Evolutionary conservation across 768 basidiomycete species (phyloP).

Genomic region (Pleurotus platypus): DNA sequence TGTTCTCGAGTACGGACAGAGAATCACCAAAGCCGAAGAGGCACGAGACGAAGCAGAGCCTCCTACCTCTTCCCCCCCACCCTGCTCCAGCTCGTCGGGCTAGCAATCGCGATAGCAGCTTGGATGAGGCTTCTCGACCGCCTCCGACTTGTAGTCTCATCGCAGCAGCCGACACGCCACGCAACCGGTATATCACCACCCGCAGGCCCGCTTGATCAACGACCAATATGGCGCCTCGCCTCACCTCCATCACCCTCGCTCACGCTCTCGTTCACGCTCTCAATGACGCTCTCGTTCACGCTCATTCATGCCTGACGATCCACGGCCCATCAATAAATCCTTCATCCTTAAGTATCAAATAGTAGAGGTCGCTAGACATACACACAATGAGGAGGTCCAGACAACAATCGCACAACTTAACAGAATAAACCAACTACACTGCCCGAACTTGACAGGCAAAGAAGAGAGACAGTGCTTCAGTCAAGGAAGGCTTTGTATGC

Average conservation of each 20-base stretch:
- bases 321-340: too few species aligned
- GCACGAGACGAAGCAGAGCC: slow-evolving; percentile 55
- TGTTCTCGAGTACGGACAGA: slow-evolving; percentile 45
- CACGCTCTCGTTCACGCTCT: slow-evolving; percentile 15
- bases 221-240: neutral
- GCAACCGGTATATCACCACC: neutral
- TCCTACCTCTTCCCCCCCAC: slow-evolving; percentile 36
- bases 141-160: neutral
- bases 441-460: too few species aligned
- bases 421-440: too few species aligned
- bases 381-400: too few species aligned
- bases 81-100: slow-evolving; percentile 29
- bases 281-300: too few species aligned
- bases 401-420: too few species aligned
- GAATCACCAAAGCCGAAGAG: slow-evolving; percentile 44
- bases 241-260: neutral
- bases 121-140: slow-evolving; percentile 15
- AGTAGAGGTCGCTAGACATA: too few species aligned
- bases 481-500: slow-evolving; percentile 31
- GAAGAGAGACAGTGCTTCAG: neutral
- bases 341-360: too few species aligned
- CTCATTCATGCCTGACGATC: too few species aligned
- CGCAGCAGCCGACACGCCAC: neutral
- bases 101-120: slow-evolving; percentile 40
- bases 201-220: neutral